These are phyloP conservation scores for Sanghuangporus weigelae DNA, from an alignment of 1,284 basidiomycete species.

Conservation along the genomic window DNA sequence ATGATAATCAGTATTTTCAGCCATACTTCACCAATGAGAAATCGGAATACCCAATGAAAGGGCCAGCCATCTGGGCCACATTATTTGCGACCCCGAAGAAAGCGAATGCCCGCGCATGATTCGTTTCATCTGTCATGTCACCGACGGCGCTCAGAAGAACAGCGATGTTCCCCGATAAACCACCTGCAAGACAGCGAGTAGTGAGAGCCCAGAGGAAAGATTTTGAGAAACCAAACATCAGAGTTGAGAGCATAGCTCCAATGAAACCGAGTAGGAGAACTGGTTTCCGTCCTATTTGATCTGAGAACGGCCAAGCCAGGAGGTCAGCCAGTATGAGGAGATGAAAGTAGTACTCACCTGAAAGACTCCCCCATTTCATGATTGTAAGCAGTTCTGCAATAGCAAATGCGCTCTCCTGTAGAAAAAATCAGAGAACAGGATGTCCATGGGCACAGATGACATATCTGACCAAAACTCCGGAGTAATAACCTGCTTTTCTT, in stretches of 20 bases:
- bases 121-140: conserved; percentile 25
- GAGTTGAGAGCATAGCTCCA: conserved; percentile 24
- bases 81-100: conserved; percentile 21
- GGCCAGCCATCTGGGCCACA: conserved; percentile 20
- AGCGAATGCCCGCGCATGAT: conserved; percentile 24
- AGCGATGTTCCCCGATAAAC: conserved; percentile 24
- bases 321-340: not conserved
- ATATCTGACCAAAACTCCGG: conserved; percentile 22
- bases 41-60: conserved; percentile 8
- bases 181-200: conserved; percentile 23
- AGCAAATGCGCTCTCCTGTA: conserved; percentile 24
- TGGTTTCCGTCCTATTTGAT: conserved; percentile 27
- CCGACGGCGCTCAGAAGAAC: conserved; percentile 19
- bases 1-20: conserved; percentile 14
- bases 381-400: conserved; percentile 25
- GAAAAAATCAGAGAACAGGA: not conserved
- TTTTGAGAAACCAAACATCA: conserved; percentile 25
- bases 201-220: conserved; percentile 22
- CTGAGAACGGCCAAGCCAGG: conserved; percentile 3
- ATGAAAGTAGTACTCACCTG: conserved; percentile 15
- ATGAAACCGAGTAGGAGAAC: conserved; percentile 26
- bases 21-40: conserved; percentile 10
- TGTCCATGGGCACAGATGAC: not conserved
- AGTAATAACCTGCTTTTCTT: conserved; percentile 25
- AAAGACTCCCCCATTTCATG: conserved; percentile 23